A percentile compares a stretch with the other conserved stretches of the same genome.
These are phyloP conservation scores for Calamus simplicifolius DNA, from an alignment of 176 grass and related monocot species.

Conservation along the genomic window DNA sequence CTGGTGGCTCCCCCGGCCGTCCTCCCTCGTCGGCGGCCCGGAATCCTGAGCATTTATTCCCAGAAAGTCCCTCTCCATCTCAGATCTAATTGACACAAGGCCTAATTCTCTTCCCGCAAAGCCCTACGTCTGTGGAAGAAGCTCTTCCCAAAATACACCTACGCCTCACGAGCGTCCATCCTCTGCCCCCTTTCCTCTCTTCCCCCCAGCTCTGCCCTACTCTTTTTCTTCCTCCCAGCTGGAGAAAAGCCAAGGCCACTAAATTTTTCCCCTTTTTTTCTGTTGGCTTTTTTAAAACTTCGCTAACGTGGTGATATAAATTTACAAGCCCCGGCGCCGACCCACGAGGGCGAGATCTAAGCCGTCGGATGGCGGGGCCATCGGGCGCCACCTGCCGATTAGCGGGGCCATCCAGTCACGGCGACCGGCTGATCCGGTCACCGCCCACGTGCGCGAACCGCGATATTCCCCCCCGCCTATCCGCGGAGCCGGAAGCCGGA, in stretches of 20 bases:
- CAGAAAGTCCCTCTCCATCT: conserved; percentile 83
- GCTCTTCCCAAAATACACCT: conserved; percentile 1
- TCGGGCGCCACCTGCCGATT: conserved; percentile 21
- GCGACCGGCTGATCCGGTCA: background rate
- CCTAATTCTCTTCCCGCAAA: conserved; percentile 20
- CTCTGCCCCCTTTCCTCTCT: background rate
- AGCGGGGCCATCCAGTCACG: conserved; percentile 14
- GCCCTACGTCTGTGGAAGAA: background rate
- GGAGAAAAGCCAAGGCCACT: background rate
- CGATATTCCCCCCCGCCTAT: conserved; percentile 6
- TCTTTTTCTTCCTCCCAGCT: background rate
- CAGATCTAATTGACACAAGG: conserved; percentile 4
- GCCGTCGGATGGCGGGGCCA: background rate
- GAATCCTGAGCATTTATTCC: conserved; percentile 47
- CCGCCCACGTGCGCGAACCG: conserved; percentile 21
- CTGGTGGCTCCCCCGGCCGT: conserved; percentile 17
- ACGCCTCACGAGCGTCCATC: background rate
- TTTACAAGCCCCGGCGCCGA: background rate
- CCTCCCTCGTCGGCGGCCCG: conserved; percentile 16
- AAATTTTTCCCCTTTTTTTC: background rate
- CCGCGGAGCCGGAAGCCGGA: background rate
- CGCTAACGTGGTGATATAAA: conserved; percentile 11
- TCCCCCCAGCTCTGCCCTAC: background rate
- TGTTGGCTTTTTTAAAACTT: conserved; percentile 14
- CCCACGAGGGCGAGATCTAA: conserved; percentile 22